Conservation (phyloP, 805 yeast species). For the Starmerella vitae region DNA sequence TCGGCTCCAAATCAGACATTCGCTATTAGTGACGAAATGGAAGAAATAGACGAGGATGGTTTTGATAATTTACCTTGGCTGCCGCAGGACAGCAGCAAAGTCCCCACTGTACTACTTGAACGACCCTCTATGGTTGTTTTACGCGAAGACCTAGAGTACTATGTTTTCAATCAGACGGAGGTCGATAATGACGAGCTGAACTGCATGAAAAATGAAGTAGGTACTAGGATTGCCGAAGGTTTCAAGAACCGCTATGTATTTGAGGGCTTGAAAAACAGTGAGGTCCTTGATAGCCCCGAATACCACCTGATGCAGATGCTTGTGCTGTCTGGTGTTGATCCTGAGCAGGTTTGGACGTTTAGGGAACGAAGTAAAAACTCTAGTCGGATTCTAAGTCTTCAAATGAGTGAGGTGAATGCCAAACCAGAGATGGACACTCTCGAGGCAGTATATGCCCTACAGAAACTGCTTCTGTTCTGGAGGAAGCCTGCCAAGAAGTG, state of each 20-base stretch:
- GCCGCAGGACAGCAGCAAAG: conserved; percentile 7
- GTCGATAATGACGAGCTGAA: conserved; percentile 42
- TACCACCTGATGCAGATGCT: conserved; percentile 90
- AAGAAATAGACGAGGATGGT: conserved; percentile 11
- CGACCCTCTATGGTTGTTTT: conserved; percentile 86
- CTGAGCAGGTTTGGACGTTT: conserved; percentile 69
- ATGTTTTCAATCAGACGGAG: conserved; percentile 60
- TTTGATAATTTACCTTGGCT: conserved; percentile 14
- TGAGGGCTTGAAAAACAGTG: conserved; percentile 45
- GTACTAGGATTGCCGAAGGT: conserved; percentile 46
- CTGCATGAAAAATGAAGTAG: conserved; percentile 57
- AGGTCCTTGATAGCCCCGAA: conserved; percentile 64
- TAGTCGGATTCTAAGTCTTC: conserved; percentile 74
- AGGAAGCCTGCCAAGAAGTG: conserved; percentile 96
- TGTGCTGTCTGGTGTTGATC: conserved; percentile 69
- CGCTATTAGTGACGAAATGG: neutral
- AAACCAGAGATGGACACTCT: conserved; percentile 6
- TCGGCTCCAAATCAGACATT: too few species aligned
- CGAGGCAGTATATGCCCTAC: conserved; percentile 26
- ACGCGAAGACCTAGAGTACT: conserved; percentile 87
- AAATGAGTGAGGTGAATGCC: conserved; percentile 41
- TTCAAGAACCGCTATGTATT: conserved; percentile 37
- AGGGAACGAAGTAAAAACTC: conserved; percentile 77
- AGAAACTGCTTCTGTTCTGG: conserved; percentile 80
- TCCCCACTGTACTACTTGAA: conserved; percentile 48